Base-by-base conservation (phyloP, 176 grass and related monocot species). In the Musa acuminata region DNA sequence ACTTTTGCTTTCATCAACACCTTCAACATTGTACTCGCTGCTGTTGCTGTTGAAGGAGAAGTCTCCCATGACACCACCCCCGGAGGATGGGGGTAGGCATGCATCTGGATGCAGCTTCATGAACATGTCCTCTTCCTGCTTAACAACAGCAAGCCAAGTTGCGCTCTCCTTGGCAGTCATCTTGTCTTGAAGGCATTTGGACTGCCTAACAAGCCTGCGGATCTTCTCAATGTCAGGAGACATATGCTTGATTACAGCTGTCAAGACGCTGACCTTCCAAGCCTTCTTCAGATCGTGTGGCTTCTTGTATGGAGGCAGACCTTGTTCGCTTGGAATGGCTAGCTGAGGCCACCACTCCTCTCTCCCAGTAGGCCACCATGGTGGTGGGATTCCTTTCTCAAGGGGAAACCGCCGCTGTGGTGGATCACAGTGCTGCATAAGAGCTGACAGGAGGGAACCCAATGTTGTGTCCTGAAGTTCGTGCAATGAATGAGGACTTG, bases 241-340 rank as follows among this genome's bases (percentile, higher is more conserved):
- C 81, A 96, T 92, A 79, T 92, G 93, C 81, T 92, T 96, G 83
- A 96, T 90, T 53, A 96, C 93, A 62, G 89, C 83, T 23, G 87
- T 89, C 75, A 96, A 86, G 69, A 92, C 93, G 71, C 83, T 86
- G 25, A 96, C 93, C 77, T 96, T 96, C 93, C 93, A 96, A 0
- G 87, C 87, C 83, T 96, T 96, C 80, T 96, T 96, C 62, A 96
- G 82, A 83, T 96, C 93, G 73, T 96, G 93, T n/a, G 93, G 93
- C 80, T 96, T 96, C 87, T 92, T 96, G 87, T 96, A 96, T 21
- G 93, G 92, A 16, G 89, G 89, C 1, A 75, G 68, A 21, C 86
- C 86, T 9, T 88, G 86, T 13, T 89, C 88, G 14, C 67, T 77
- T 1, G 81, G 81, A 14, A 87, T 86, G n/a, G 78, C 87, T 8